A percentile compares a stretch with the other conserved stretches of the same genome.
phyloP scores from a whole-genome alignment of 2,329 filamentous ascomycete genomes.

The Sporothrix humicola region DNA sequence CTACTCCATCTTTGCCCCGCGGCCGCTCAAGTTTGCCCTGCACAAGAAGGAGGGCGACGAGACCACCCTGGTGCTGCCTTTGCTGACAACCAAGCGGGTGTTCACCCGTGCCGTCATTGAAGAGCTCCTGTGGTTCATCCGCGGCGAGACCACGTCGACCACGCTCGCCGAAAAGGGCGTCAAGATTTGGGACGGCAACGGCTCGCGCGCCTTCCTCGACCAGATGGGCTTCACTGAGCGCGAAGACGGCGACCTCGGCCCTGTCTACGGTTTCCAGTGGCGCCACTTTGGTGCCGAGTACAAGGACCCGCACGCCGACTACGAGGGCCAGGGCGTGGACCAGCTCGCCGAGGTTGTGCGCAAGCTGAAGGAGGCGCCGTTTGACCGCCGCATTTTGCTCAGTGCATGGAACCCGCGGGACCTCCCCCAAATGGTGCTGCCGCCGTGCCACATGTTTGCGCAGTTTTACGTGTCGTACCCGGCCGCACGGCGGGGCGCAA shows the following conservation, averaged over 20 bases:
- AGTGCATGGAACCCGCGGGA: constrained; percentile 92
- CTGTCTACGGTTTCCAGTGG: constrained; percentile 99
- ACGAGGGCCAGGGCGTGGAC: constrained; percentile 86
- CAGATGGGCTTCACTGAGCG: constrained; percentile 80
- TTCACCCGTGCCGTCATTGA: constrained; percentile 88
- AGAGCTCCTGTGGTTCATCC: constrained; percentile 95
- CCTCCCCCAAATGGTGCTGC: constrained; percentile 84
- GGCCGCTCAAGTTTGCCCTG: constrained; percentile 84
- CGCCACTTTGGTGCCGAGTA: constrained; percentile 96
- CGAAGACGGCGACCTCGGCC: constrained; percentile 86
- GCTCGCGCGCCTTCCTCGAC: constrained; percentile 88
- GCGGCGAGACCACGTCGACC: constrained; percentile 78
- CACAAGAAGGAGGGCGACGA: constrained; percentile 46
- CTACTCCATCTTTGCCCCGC: constrained; percentile 83
- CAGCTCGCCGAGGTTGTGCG: constrained; percentile 89
- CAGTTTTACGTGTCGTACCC: constrained; percentile 92
- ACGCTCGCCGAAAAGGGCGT: constrained; percentile 79
- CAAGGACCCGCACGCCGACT: constrained; percentile 77
- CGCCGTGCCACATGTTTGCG: constrained; percentile 96
- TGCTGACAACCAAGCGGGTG: constrained; percentile 96
- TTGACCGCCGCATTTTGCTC: constrained; percentile 87
- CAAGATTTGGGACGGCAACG: constrained; percentile 99
- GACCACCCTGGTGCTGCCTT: constrained; percentile 74
- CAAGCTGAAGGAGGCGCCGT: constrained; percentile 82
- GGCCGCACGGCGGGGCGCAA: constrained; percentile 36